Evolutionary conservation across 2,329 filamentous ascomycete species (phyloP), one percentile per base, ranked within the genome.

Genomic region (Microdochium trichocladiopsis): DNA sequence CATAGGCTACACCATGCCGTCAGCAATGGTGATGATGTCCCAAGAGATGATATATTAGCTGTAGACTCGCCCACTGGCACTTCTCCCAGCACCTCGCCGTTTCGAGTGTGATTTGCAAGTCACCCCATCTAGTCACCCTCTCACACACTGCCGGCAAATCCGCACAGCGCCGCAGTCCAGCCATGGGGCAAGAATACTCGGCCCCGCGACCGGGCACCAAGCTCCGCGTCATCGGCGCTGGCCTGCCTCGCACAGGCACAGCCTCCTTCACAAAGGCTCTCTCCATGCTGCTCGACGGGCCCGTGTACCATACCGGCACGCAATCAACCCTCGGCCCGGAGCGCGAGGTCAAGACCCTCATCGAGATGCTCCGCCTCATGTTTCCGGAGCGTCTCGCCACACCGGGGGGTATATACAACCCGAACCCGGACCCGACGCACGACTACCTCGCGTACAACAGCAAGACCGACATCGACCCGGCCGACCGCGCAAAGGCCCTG

Each of bases 151-250:
- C n/a, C n/a, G n/a, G n/a, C n/a, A n/a, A n/a, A n/a, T n/a, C n/a
- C n/a, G n/a, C n/a, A n/a, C n/a, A n/a, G n/a, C n/a, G n/a, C n/a
- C n/a, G n/a, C n/a, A n/a, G n/a, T n/a, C n/a, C n/a, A n/a, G n/a
- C 28, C 28, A 31, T 31, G 28, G 59, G 62, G 28, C 57, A 63
- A 24, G 43, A 60, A 37, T 53, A 54, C 31, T 63, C 61, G 2
- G 48, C 33, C 10, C 61, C 62, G 4, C 37, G 53, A 28, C 52
- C 56, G 16, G 61, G 56, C 6, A 53, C 52, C 47, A 31, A 31
- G 25, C 49, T 62, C 22, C 56, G 53, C 31, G 57, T 64, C 51
- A 60, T 65, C 51, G 59, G 62, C 25, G 60, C 61, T 37, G 63
- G 62, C 25, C 52, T 63, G 18, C 53, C 60, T 4, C 57, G 57